Percentiles rank a stretch among this genome's conserved stretches.
These are phyloP conservation scores for Trichoderma oligosporum DNA, from an alignment of 2,329 filamentous ascomycete species.

Conservation along the genomic window DNA sequence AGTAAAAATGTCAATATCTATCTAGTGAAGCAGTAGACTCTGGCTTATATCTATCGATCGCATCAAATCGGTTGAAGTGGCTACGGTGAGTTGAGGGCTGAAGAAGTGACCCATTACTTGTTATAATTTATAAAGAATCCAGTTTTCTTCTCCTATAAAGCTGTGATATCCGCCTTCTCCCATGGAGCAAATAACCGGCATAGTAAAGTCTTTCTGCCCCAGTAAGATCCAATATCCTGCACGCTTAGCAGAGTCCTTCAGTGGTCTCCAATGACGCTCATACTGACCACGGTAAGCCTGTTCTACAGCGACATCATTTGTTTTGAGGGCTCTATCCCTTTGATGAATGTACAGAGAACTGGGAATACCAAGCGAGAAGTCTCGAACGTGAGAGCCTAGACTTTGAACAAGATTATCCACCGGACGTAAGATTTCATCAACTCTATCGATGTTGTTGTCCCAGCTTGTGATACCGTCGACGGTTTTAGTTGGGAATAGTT, in stretches of 20 bases:
- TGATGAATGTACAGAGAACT: conserved; percentile 24
- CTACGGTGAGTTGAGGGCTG: too few relatives aligned
- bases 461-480: background rate
- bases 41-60: too few relatives aligned
- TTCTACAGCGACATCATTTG: conserved; percentile 20
- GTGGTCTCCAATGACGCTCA: conserved; percentile 26
- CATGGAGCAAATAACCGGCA: conserved; percentile 7
- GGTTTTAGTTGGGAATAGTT: conserved; percentile 4
- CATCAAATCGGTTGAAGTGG: too few relatives aligned
- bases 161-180: background rate
- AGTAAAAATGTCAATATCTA: too few relatives aligned
- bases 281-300: conserved; percentile 19
- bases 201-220: conserved; percentile 23
- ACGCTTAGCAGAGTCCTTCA: conserved; percentile 18
- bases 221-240: conserved; percentile 30
- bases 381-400: conserved; percentile 20
- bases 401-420: conserved; percentile 25
- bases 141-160: conserved; percentile 8
- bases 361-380: conserved; percentile 26
- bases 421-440: conserved; percentile 8
- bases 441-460: background rate
- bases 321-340: conserved; percentile 18
- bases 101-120: too few relatives aligned
- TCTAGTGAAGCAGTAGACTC: too few relatives aligned
- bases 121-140: conserved; percentile 14